phyloP scores from a whole-genome alignment of 805 yeast species.

The Lachancea quebecensis region DNA sequence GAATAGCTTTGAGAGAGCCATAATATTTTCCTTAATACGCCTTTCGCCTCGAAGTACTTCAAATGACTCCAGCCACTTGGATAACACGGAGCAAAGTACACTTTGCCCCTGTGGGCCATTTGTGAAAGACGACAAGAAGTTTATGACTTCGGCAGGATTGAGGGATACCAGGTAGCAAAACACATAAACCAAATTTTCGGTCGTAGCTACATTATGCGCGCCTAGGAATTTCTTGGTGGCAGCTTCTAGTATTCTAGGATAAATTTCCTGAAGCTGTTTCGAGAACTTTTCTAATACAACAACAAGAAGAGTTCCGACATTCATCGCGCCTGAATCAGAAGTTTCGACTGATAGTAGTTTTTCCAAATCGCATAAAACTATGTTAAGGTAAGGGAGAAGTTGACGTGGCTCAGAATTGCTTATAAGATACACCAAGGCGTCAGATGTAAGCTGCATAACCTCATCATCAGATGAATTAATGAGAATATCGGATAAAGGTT shows the following conservation, averaged over 20 bases:
- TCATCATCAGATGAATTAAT: conserved; percentile 59
- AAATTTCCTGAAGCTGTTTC: conserved; percentile 30
- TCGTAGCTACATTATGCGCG: conserved; percentile 64
- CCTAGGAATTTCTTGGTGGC: conserved; percentile 58
- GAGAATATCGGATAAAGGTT: conserved; percentile 26
- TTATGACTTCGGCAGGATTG: conserved; percentile 57
- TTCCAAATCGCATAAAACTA: conserved; percentile 46
- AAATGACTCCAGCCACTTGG: conserved; percentile 79
- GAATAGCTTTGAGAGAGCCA: conserved; percentile 65
- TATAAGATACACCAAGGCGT: conserved; percentile 58
- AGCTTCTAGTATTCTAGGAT: conserved; percentile 60
- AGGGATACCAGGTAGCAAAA: conserved; percentile 62
- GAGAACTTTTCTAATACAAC: conserved; percentile 51
- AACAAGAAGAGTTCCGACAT: conserved; percentile 59
- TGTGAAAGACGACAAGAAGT: conserved; percentile 45
- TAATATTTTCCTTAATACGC: conserved; percentile 55
- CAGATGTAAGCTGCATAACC: conserved; percentile 69
- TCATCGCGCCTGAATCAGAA: conserved; percentile 75
- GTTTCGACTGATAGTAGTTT: conserved; percentile 63
- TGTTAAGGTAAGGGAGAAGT: conserved; percentile 12
- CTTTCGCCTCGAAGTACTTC: conserved; percentile 75
- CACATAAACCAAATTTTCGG: conserved; percentile 70
- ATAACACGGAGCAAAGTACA: conserved; percentile 53
- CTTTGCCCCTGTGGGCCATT: conserved; percentile 26
- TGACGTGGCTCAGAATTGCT: conserved; percentile 30